Conservation (phyloP, 23 red algal genomes). For the Gracilariopsis chorda region DNA sequence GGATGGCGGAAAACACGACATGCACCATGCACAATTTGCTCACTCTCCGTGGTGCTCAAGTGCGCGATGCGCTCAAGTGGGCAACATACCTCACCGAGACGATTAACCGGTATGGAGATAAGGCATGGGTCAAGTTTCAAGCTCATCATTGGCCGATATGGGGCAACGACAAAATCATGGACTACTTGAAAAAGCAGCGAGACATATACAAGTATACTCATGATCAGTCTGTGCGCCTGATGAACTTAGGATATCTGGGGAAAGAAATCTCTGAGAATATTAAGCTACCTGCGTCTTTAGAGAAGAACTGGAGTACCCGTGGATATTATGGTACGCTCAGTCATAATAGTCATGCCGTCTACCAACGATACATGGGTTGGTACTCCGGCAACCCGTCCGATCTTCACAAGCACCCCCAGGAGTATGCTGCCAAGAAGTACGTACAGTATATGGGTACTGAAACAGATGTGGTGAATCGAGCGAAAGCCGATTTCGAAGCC, state of each 20-base stretch:
- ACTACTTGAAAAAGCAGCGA: conserved; percentile 17
- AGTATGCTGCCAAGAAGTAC: not conserved
- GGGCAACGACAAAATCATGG: not conserved
- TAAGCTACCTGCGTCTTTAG: not conserved
- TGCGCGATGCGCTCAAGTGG: not conserved
- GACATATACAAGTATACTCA: not conserved
- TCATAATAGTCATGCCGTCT: not conserved
- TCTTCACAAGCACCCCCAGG: not conserved
- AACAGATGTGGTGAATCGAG: not conserved
- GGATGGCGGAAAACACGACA: conserved; percentile 25
- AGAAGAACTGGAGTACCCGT: not conserved
- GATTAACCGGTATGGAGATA: not conserved
- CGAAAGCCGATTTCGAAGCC: not conserved
- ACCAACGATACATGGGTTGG: conserved; percentile 21
- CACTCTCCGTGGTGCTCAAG: conserved; percentile 10
- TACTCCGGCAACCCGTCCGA: conserved; percentile 12
- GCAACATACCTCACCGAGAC: not conserved
- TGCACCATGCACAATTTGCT: conserved; percentile 18
- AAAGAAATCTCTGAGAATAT: not conserved
- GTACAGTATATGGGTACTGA: not conserved
- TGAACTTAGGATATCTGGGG: not conserved
- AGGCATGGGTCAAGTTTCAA: not conserved
- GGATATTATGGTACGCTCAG: conserved; percentile 16
- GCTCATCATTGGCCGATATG: not conserved
- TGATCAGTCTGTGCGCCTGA: not conserved